phyloP scores from a whole-genome alignment of 768 basidiomycete species.

The Pleurotus salmoneostramineus region DNA sequence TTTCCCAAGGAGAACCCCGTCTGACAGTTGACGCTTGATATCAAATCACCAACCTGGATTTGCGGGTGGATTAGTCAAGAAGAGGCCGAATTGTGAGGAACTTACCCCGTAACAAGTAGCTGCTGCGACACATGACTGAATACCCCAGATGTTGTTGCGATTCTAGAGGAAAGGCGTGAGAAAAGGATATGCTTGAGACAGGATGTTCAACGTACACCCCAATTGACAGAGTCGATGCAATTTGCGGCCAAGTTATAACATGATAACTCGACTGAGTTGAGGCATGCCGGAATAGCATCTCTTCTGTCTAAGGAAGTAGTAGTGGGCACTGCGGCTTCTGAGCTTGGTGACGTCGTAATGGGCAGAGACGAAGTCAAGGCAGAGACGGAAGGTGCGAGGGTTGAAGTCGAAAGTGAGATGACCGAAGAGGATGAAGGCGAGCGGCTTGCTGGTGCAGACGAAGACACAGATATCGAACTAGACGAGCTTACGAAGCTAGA shows the following conservation, averaged over 20 bases:
- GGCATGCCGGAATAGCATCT: conserved; percentile 9
- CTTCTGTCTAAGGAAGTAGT: conserved; percentile 6
- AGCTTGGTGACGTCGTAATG: neutral
- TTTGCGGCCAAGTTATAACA: conserved; percentile 11
- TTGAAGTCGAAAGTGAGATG: no score
- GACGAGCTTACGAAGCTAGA: neutral
- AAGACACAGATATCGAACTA: neutral
- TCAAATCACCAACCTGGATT: conserved; percentile 11
- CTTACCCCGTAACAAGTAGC: conserved; percentile 14
- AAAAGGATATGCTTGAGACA: neutral
- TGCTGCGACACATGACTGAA: conserved; percentile 12
- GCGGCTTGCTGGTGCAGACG: no score
- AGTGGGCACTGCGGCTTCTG: neutral
- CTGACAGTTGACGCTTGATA: conserved; percentile 13
- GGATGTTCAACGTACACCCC: neutral
- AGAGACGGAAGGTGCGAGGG: neutral
- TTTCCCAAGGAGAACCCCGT: conserved; percentile 8
- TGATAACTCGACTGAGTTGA: conserved; percentile 10
- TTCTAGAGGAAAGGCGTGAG: neutral
- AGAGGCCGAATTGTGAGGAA: neutral
- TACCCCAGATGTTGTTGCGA: conserved; percentile 10
- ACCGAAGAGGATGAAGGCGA: no score
- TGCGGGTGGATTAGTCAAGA: neutral
- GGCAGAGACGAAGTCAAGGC: neutral
- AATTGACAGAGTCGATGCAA: conserved; percentile 7